Percentiles rank a stretch among this genome's conserved stretches.
Conservation (phyloP, 371 early-diverging fungal genomes). For the Rhizopus stolonifer region DNA sequence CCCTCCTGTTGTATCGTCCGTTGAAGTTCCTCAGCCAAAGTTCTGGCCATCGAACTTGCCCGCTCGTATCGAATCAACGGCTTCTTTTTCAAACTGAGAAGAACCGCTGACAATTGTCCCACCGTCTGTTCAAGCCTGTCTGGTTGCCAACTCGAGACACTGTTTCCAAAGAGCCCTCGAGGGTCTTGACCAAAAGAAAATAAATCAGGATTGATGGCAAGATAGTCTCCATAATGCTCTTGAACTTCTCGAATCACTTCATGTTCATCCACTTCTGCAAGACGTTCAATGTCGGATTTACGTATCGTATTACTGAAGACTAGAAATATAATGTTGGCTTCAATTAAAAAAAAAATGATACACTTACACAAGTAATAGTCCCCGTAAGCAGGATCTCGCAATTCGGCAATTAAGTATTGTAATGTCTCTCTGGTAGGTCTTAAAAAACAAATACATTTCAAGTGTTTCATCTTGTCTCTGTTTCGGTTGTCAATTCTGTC, state of each 20-base stretch:
- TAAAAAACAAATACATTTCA: slow-evolving; percentile 91
- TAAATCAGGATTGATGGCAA: slow-evolving; percentile 80
- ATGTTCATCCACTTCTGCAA: slow-evolving; percentile 94
- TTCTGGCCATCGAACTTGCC: slow-evolving; percentile 75
- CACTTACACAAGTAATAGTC: slow-evolving; percentile 88
- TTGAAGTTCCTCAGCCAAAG: slow-evolving; percentile 80
- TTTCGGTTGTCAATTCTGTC: slow-evolving; percentile 86
- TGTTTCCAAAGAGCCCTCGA: slow-evolving; percentile 72
- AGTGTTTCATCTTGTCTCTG: slow-evolving; percentile 88
- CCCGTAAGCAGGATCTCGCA: slow-evolving; percentile 88
- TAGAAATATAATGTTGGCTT: slow-evolving; percentile 15
- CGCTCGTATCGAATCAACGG: slow-evolving; percentile 89
- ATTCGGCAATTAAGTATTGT: slow-evolving; percentile 83
- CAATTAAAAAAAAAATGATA: not conserved
- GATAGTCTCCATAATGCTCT: slow-evolving; percentile 93
- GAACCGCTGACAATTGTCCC: slow-evolving; percentile 75
- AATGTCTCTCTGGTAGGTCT: slow-evolving; percentile 85
- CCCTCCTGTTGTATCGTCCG: slow-evolving; percentile 80
- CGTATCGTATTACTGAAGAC: slow-evolving; percentile 90
- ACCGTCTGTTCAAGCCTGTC: slow-evolving; percentile 72
- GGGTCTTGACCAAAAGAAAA: slow-evolving; percentile 77
- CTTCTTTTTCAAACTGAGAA: slow-evolving; percentile 86
- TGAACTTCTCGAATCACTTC: slow-evolving; percentile 94
- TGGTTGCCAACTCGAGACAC: slow-evolving; percentile 68
- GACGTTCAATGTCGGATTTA: slow-evolving; percentile 85